Conservation (phyloP, 2,329 filamentous ascomycete species). For the Trichoderma guizhouense region DNA sequence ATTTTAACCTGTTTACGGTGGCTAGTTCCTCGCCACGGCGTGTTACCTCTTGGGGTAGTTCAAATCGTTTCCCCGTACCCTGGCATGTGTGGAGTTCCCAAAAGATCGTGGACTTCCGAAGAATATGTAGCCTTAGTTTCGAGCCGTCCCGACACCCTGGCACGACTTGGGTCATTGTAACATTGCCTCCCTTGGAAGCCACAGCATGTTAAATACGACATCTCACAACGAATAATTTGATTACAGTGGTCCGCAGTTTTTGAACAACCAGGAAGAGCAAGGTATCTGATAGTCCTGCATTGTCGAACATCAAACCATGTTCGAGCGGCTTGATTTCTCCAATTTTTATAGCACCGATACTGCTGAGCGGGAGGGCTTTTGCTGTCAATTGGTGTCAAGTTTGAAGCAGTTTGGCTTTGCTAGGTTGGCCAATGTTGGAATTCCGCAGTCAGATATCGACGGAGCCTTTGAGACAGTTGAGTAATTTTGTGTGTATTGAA, state of each 20-base stretch:
- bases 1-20: neutral
- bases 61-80: neutral
- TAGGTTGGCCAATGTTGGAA: neutral
- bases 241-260: neutral
- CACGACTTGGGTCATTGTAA: neutral
- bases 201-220: neutral
- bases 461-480: slow-evolving; percentile 5
- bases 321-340: neutral
- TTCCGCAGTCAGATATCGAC: slow-evolving; percentile 1
- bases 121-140: neutral
- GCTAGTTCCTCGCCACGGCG: neutral
- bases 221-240: neutral
- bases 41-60: neutral
- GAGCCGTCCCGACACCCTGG: neutral
- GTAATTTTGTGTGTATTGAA: neutral
- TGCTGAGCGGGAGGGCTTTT: neutral
- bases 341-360: neutral
- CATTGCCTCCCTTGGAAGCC: neutral
- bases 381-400: neutral
- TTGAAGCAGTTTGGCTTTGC: slow-evolving; percentile 5
- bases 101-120: neutral
- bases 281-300: neutral
- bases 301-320: slow-evolving; percentile 2
- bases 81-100: neutral
- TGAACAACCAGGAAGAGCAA: neutral